Evolutionary conservation across 106 monocot species (phyloP).

Genomic region (Acorus calamus): DNA sequence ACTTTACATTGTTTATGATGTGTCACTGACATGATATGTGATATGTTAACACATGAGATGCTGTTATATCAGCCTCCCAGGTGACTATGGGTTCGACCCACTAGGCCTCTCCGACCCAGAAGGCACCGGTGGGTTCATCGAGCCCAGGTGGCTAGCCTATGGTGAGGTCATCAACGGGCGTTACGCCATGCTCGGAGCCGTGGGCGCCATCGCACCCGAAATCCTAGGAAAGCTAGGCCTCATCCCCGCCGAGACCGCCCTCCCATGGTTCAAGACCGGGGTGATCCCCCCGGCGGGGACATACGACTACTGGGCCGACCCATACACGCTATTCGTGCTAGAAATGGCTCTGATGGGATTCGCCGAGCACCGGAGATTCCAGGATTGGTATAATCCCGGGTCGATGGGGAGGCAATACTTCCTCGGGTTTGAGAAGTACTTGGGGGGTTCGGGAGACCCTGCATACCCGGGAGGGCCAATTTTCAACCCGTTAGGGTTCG

Average conservation of each 20-base stretch:
- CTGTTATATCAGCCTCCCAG: conserved; percentile 49
- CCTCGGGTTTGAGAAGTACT: conserved; percentile 69
- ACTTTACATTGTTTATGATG: neutral
- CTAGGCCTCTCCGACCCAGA: conserved; percentile 91
- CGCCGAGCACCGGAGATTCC: conserved; percentile 89
- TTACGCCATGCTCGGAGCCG: conserved; percentile 75
- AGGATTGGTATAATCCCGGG: conserved; percentile 90
- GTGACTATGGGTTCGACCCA: conserved; percentile 93
- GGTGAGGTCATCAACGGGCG: conserved; percentile 93
- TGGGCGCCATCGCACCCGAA: conserved; percentile 69
- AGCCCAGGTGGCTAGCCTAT: conserved; percentile 90
- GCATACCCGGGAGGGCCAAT: conserved; percentile 80
- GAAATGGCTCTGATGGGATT: conserved; percentile 94
- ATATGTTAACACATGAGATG: neutral
- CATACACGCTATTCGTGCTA: conserved; percentile 81
- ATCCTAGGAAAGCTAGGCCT: conserved; percentile 69
- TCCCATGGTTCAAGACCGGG: conserved; percentile 93
- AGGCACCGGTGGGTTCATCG: conserved; percentile 95
- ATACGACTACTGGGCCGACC: conserved; percentile 94
- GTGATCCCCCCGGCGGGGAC: conserved; percentile 93
- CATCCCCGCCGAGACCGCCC: conserved; percentile 74
- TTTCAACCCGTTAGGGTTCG: conserved; percentile 91
- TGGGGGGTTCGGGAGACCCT: conserved; percentile 81
- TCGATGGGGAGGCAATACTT: conserved; percentile 96
- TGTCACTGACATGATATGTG: neutral